These are phyloP conservation scores for Globisporangium irregulare DNA, from an alignment of 352 stramenopile genomes.

Conservation along the genomic window DNA sequence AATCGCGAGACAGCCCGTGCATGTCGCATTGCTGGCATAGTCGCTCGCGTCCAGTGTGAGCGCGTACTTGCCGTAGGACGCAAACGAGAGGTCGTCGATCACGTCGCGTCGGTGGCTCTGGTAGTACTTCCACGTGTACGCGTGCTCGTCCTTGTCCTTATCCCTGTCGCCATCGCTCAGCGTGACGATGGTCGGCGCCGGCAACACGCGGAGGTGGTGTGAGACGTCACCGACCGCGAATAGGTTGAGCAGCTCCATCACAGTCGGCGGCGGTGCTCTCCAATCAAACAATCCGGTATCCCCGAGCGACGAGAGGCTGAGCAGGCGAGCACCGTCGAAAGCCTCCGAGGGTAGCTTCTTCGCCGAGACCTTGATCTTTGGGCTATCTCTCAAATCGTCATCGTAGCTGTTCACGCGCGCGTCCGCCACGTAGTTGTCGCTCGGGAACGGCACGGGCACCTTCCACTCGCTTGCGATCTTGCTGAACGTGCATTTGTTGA, in stretches of 20 bases:
- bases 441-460: conserved; percentile 48
- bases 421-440: conserved; percentile 52
- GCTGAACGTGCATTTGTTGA: conserved; percentile 6
- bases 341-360: conserved; percentile 9
- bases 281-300: conserved; percentile 17
- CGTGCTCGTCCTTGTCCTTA: neutral
- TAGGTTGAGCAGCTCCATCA: conserved; percentile 20
- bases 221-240: conserved; percentile 18
- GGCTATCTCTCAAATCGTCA: conserved; percentile 7
- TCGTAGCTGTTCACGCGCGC: conserved; percentile 30
- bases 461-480: conserved; percentile 34
- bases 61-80: conserved; percentile 54
- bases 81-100: conserved; percentile 45
- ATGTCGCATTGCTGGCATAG: conserved; percentile 39
- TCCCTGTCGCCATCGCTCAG: conserved; percentile 8
- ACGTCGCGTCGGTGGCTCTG: conserved; percentile 29
- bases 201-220: conserved; percentile 3
- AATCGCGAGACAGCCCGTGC: conserved; percentile 50
- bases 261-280: conserved; percentile 3
- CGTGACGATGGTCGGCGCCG: conserved; percentile 17
- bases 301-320: conserved; percentile 15
- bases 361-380: conserved; percentile 1
- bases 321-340: conserved; percentile 15
- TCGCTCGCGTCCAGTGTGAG: conserved; percentile 44
- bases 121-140: conserved; percentile 54